Percentiles rank a stretch among this genome's conserved stretches.
Evolutionary conservation across 306 rosid species (phyloP).

Genomic region (Hippophae rhamnoides): DNA sequence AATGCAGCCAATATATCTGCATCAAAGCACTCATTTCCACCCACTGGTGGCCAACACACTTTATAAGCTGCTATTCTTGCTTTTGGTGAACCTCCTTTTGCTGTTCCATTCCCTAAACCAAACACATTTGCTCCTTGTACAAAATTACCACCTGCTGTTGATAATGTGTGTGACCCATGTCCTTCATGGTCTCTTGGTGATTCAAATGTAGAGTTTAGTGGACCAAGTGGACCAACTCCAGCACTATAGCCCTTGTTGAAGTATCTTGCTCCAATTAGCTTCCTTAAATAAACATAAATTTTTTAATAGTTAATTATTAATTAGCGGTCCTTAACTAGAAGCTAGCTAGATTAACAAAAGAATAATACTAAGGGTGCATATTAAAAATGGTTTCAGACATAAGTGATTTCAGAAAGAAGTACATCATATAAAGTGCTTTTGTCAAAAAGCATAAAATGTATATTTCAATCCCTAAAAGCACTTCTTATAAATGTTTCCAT

Average conservation of each 20-base stretch:
- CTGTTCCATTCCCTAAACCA: conserved; percentile 69
- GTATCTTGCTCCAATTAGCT: conserved; percentile 85
- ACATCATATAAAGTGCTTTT: too few species aligned
- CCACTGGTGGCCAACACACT: conserved; percentile 77
- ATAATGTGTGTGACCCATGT: conserved; percentile 85
- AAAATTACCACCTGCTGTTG: conserved; percentile 78
- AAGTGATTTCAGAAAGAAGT: too few species aligned
- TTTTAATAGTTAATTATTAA: too few species aligned
- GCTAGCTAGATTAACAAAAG: too few species aligned
- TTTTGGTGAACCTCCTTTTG: conserved; percentile 81
- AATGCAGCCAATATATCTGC: conserved; percentile 77
- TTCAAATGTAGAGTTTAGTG: conserved; percentile 43
- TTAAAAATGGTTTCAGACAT: too few species aligned
- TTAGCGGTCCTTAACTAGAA: too few species aligned
- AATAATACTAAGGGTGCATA: too few species aligned
- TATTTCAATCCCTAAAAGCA: too few species aligned
- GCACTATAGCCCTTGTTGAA: conserved; percentile 67
- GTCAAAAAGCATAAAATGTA: too few species aligned
- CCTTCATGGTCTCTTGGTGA: conserved; percentile 77
- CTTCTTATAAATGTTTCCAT: too few species aligned
- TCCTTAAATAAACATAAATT: conserved; percentile 22
- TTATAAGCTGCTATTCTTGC: conserved; percentile 80
- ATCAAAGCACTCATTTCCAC: conserved; percentile 56
- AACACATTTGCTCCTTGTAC: conserved; percentile 51
- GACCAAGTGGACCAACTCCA: conserved; percentile 37